phyloP scores from a whole-genome alignment of 805 yeast genomes.

The Myxozyma nipponensis region DNA sequence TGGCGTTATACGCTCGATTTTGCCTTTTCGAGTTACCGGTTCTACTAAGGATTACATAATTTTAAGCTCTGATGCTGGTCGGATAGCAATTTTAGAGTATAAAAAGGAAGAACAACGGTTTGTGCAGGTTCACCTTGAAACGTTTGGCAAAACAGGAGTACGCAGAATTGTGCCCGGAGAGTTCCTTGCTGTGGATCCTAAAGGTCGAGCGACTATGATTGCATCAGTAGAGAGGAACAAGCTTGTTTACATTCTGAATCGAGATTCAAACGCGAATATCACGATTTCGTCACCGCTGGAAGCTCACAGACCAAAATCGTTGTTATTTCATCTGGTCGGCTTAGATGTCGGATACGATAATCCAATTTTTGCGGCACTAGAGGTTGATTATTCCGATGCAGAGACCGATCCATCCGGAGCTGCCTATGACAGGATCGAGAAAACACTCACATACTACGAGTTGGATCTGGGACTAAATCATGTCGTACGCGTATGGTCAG shows the following conservation, averaged over 20 bases:
- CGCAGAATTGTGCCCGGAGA: constrained; percentile 74
- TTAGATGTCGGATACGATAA: constrained; percentile 77
- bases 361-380: constrained; percentile 81
- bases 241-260: constrained; percentile 60
- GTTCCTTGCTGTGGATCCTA: constrained; percentile 64
- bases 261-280: constrained; percentile 46
- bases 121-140: constrained; percentile 49
- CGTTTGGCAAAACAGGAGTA: constrained; percentile 70
- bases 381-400: constrained; percentile 50
- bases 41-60: constrained; percentile 55
- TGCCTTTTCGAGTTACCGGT: constrained; percentile 52
- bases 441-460: constrained; percentile 63
- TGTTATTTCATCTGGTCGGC: constrained; percentile 55
- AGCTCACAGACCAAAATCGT: constrained; percentile 47
- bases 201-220: constrained; percentile 63
- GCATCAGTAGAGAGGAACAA: constrained; percentile 72
- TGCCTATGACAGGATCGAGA: constrained; percentile 29
- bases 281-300: constrained; percentile 72
- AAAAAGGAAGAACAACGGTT: constrained; percentile 41
- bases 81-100: constrained; percentile 52
- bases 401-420: constrained; percentile 30
- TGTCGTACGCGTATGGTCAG: constrained; percentile 53
- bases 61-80: constrained; percentile 77
- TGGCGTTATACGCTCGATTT: constrained; percentile 54
- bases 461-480: constrained; percentile 83